These are phyloP conservation scores for Phytophthora melonis DNA, from an alignment of 352 stramenopile species.

Conservation along the genomic window DNA sequence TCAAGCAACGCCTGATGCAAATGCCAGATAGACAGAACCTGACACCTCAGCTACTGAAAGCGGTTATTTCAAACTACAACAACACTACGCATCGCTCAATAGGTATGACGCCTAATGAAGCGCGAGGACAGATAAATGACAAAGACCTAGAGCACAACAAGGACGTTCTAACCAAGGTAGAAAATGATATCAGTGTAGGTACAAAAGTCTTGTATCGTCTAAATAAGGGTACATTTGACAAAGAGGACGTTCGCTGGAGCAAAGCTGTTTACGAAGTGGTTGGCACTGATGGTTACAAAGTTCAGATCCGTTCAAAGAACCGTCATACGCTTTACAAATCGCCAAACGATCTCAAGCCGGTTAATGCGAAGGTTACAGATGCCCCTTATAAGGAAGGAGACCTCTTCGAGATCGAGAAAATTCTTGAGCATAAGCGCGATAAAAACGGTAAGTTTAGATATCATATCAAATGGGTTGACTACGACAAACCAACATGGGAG, in stretches of 20 bases:
- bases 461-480: slow-evolving; percentile 31
- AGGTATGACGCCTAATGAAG: slow-evolving; percentile 24
- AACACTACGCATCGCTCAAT: slow-evolving; percentile 17
- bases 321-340: too few species aligned
- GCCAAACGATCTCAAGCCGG: too few species aligned
- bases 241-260: too few species aligned
- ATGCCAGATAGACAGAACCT: slow-evolving; percentile 4
- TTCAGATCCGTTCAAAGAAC: too few species aligned
- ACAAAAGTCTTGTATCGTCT: too few species aligned
- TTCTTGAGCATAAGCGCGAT: slow-evolving; percentile 4
- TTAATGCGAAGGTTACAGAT: too few species aligned
- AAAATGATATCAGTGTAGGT: too few species aligned
- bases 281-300: too few species aligned
- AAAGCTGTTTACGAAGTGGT: too few species aligned
- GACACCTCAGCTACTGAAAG: slow-evolving; percentile 13
- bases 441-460: slow-evolving; percentile 24
- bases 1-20: slow-evolving; percentile 30
- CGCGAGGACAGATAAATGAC: slow-evolving; percentile 20
- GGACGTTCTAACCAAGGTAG: neutral
- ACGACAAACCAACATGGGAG: slow-evolving; percentile 30
- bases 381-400: neutral
- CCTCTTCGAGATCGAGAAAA: slow-evolving; percentile 24
- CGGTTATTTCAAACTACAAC: slow-evolving; percentile 29
- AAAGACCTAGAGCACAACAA: slow-evolving; percentile 22
- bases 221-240: too few species aligned